These are phyloP conservation scores for Eucalyptus coolabah DNA, from an alignment of 345 rosid genomes.

Conservation along the genomic window DNA sequence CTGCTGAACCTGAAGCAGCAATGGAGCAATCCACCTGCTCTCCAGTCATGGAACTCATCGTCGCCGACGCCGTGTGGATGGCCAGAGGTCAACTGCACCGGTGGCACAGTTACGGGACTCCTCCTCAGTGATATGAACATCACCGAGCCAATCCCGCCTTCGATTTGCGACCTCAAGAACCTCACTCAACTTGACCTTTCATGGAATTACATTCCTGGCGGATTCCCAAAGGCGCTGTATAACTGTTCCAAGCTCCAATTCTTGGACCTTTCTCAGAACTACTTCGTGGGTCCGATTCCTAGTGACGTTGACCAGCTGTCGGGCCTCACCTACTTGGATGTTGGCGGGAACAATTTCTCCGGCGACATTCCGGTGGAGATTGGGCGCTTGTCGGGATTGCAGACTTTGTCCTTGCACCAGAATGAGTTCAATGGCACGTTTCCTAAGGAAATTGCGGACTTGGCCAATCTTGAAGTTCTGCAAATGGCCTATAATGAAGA, in stretches of 20 bases:
- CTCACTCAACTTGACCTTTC: constrained; percentile 30
- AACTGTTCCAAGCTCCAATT: constrained; percentile 43
- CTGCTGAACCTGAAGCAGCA: constrained; percentile 41
- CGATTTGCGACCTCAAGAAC: constrained; percentile 56
- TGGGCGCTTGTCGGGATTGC: constrained; percentile 33
- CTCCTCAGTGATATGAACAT: constrained; percentile 16
- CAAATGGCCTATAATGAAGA: constrained; percentile 24
- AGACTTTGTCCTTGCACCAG: constrained; percentile 9
- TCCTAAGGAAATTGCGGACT: constrained; percentile 68
- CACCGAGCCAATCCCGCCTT: constrained; percentile 28
- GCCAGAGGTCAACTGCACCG: constrained; percentile 37
- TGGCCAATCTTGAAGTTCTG: constrained; percentile 41
- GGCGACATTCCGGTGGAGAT: constrained; percentile 54
- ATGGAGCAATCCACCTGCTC: constrained; percentile 46
- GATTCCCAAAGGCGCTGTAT: constrained; percentile 47
- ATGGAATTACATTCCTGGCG: constrained; percentile 37
- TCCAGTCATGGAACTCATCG: constrained; percentile 47
- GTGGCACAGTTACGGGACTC: constrained; percentile 31
- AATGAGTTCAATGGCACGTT: constrained; percentile 60
- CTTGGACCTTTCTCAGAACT: constrained; percentile 56
- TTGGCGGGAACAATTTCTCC: constrained; percentile 49
- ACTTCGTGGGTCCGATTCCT: constrained; percentile 59
- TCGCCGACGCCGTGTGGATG: constrained; percentile 55
- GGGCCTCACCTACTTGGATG: constrained; percentile 26
- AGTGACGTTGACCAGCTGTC: constrained; percentile 42